These are phyloP conservation scores for Glycyrrhiza uralensis DNA, from an alignment of 306 rosid genomes.

Conservation along the genomic window DNA sequence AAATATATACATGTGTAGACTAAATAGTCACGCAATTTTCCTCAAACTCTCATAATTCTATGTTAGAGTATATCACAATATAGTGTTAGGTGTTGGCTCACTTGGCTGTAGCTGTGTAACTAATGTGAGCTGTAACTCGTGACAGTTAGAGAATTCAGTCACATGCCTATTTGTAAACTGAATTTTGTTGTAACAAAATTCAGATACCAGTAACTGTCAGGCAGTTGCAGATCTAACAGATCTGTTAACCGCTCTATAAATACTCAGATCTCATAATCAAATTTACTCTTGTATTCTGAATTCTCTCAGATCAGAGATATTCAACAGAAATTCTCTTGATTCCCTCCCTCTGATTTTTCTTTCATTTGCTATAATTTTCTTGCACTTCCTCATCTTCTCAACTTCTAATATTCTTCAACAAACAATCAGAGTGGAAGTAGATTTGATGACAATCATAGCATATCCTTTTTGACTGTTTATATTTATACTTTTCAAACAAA, in stretches of 20 bases:
- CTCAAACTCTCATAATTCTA: background rate
- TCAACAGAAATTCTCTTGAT: background rate
- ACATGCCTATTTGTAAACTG: background rate
- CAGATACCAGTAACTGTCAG: background rate
- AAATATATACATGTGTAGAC: background rate
- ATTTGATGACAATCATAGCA: slow-evolving; percentile 13
- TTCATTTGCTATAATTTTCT: background rate
- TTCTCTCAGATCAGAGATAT: background rate
- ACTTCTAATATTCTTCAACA: background rate
- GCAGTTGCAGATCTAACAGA: background rate
- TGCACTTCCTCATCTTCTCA: background rate
- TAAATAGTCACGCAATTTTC: background rate
- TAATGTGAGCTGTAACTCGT: background rate
- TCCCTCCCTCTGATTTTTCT: background rate
- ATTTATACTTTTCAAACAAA: slow-evolving; percentile 22
- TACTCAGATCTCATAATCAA: background rate
- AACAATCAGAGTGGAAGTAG: slow-evolving; percentile 4
- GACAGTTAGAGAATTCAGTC: background rate
- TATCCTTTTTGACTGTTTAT: slow-evolving; percentile 13
- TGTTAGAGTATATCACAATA: background rate
- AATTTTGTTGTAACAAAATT: background rate
- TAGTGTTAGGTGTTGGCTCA: background rate
- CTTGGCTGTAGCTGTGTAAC: background rate
- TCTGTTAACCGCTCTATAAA: background rate
- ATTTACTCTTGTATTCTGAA: background rate